Evolutionary conservation across 2,329 filamentous ascomycete genomes (phyloP).

Genomic region (Colletotrichum spinosum): DNA sequence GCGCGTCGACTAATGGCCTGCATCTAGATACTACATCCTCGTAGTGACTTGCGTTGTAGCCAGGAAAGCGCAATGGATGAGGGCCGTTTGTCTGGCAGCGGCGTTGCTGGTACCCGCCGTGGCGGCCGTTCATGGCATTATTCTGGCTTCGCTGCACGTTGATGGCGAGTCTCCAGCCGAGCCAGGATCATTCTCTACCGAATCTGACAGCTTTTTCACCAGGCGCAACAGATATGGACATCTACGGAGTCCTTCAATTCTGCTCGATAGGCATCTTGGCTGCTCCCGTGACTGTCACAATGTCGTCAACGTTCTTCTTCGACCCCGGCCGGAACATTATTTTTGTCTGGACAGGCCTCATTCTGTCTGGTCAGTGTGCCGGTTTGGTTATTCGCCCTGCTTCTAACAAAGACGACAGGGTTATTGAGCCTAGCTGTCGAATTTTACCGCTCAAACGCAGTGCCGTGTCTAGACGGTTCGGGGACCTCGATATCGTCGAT

Average conservation of each 20-base stretch:
- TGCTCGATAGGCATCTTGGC: slow-evolving; percentile 75
- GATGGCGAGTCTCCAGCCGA: slow-evolving; percentile 57
- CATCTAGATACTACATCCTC: slow-evolving; percentile 70
- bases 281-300: slow-evolving; percentile 70
- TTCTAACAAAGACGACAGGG: slow-evolving; percentile 49
- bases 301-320: slow-evolving; percentile 74
- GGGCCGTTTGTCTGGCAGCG: slow-evolving; percentile 72
- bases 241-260: slow-evolving; percentile 76
- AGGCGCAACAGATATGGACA: slow-evolving; percentile 76
- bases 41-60: slow-evolving; percentile 72
- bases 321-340: slow-evolving; percentile 73
- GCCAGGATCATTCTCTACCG: not conserved
- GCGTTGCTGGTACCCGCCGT: slow-evolving; percentile 72
- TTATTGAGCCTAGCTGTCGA: slow-evolving; percentile 72
- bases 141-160: slow-evolving; percentile 69
- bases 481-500: slow-evolving; percentile 50
- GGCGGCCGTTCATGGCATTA: slow-evolving; percentile 72
- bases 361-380: slow-evolving; percentile 64
- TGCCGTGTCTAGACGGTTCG: slow-evolving; percentile 54
- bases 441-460: slow-evolving; percentile 67
- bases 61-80: slow-evolving; percentile 71
- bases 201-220: slow-evolving; percentile 8
- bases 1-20: slow-evolving; percentile 14
- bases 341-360: slow-evolving; percentile 72
- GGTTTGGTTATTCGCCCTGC: too few species aligned